Evolutionary conservation across 73 alveolate genomes (phyloP).

Genomic region (Urostyla sp.): DNA sequence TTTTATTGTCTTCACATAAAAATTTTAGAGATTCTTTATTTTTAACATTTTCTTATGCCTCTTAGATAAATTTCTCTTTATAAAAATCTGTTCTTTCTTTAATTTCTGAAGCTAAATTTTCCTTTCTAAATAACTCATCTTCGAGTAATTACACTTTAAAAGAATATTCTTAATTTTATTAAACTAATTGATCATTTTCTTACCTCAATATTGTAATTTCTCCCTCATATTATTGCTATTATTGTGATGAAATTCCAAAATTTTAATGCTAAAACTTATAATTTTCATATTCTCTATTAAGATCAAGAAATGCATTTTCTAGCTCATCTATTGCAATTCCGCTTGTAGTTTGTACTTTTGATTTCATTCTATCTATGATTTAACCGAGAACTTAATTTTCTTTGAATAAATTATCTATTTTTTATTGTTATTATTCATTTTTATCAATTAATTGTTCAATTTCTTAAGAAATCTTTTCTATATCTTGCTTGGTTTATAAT

Average conservation of each 20-base stretch:
- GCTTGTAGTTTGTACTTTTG: conserved; percentile 1
- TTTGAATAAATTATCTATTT: conserved; percentile 16
- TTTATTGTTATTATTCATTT: conserved; percentile 9
- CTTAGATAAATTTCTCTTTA: conserved; percentile 30
- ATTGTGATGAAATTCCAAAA: background rate
- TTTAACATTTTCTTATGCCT: conserved; percentile 23
- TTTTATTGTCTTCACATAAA: conserved; percentile 42
- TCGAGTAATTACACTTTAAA: background rate
- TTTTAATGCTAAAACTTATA: background rate
- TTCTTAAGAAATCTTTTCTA: conserved; percentile 21
- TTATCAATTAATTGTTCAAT: conserved; percentile 26
- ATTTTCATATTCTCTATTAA: conserved; percentile 40
- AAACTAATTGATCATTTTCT: background rate
- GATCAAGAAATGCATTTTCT: conserved; percentile 37
- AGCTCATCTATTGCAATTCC: conserved; percentile 47
- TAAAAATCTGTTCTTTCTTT: conserved; percentile 33
- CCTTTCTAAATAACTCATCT: background rate
- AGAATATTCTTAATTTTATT: background rate
- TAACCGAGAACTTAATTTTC: conserved; percentile 36
- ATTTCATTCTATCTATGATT: conserved; percentile 44
- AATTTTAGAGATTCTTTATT: conserved; percentile 11
- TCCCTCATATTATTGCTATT: background rate
- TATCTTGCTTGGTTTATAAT: conserved; percentile 26
- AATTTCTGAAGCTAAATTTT: background rate
- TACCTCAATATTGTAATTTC: background rate